Conservation (phyloP, 1,284 basidiomycete genomes). For the Fomitiporia mediterranea region DNA sequence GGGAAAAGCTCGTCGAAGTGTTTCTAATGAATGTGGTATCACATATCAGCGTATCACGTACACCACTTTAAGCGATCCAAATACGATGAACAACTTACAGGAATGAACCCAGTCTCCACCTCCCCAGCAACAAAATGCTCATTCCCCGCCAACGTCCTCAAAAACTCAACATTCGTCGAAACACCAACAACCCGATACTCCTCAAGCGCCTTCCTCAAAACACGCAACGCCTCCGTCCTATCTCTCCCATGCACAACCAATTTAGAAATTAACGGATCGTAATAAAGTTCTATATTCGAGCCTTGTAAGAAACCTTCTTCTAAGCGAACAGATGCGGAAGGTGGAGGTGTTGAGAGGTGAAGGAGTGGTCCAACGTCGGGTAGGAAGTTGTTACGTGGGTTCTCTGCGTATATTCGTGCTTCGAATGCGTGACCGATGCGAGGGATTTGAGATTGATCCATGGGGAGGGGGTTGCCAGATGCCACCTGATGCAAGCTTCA, state of each 20-base stretch:
- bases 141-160: conserved; percentile 75
- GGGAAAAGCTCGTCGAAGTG: conserved; percentile 77
- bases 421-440: conserved; percentile 92
- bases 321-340: conserved; percentile 75
- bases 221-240: conserved; percentile 79
- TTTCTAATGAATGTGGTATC: conserved; percentile 56
- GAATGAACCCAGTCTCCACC: conserved; percentile 92
- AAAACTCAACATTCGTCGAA: conserved; percentile 87
- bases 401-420: conserved; percentile 95
- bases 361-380: conserved; percentile 85
- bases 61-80: neutral
- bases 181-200: conserved; percentile 91
- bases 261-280: conserved; percentile 94
- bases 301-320: conserved; percentile 88
- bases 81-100: conserved; percentile 39
- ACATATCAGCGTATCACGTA: neutral
- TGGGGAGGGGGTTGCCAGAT: conserved; percentile 80
- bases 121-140: conserved; percentile 74
- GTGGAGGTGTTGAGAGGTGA: conserved; percentile 72
- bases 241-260: conserved; percentile 89
- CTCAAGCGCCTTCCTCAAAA: conserved; percentile 75
- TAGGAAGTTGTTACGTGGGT: conserved; percentile 88
- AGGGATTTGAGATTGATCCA: conserved; percentile 72
- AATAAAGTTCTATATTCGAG: conserved; percentile 87
- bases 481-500: conserved; percentile 53